Percentiles rank a stretch among this genome's conserved stretches.
Conservation (phyloP, 169 alveolate species). For the Babesia bigemina region DNA sequence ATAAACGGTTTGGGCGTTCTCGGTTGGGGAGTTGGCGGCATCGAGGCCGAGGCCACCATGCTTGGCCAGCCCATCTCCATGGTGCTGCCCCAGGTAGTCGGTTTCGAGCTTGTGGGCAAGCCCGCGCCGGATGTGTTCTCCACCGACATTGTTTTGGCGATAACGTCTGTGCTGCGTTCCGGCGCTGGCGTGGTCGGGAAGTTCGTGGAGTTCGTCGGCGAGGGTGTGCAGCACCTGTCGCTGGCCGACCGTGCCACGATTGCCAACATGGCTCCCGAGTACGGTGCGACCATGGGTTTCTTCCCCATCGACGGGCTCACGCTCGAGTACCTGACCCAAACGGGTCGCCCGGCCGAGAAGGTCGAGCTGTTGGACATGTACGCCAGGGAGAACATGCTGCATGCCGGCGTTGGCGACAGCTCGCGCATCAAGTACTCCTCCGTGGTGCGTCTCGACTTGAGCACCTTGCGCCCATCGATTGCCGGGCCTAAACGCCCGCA, state of each 20-base stretch:
- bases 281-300: constrained; percentile 96
- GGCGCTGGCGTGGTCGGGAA: constrained; percentile 96
- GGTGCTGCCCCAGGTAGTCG: constrained; percentile 96
- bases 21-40: constrained; percentile 98
- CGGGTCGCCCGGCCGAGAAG: constrained; percentile 88
- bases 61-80: constrained; percentile 95
- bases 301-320: constrained; percentile 93
- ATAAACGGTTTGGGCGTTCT: constrained; percentile 94
- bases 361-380: constrained; percentile 86
- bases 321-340: constrained; percentile 84
- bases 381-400: constrained; percentile 60
- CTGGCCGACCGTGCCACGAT: constrained; percentile 94
- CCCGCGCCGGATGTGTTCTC: constrained; percentile 86
- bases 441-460: constrained; percentile 85
- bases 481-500: constrained; percentile 98
- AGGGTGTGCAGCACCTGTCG: constrained; percentile 85
- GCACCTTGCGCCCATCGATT: constrained; percentile 89
- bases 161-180: constrained; percentile 86
- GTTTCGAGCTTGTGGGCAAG: constrained; percentile 91
- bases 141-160: constrained; percentile 92
- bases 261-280: constrained; percentile 97
- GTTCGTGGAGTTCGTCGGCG: constrained; percentile 94
- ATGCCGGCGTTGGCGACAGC: constrained; percentile 54
- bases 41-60: constrained; percentile 99
- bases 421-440: constrained; percentile 73